Evolutionary conservation across 2,329 filamentous ascomycete genomes (phyloP), one percentile per base, ranked within the genome.

Genomic region (Colletotrichum abscissum): DNA sequence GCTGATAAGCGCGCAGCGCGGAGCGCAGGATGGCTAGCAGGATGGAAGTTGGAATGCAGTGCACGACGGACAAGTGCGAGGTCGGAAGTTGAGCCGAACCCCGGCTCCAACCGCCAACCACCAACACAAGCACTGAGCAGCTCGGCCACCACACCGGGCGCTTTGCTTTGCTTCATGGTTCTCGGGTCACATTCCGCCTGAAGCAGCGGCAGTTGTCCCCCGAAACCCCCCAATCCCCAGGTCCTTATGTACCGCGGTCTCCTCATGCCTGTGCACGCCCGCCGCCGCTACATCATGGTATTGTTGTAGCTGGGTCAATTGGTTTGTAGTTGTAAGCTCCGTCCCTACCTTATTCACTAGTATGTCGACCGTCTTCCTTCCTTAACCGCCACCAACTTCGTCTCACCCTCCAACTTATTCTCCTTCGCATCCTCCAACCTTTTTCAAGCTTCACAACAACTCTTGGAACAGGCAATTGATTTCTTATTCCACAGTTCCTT

Each of bases 121-220:
- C 42, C 19, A 54, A 30, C 42, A 42, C 60, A 49, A 49, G 42
- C 28, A 49, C 30, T 33, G 60, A 54, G 42, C 46, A 63, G 46
- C 46, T 63, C 60, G 60, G 60, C 28, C 46, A 9, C 60, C 30
- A 42, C 65, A 67, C 42, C 65, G 46, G 42, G 42, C 42, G 42
- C 42, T 49, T 49, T 49, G 19, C 42, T 49, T 22, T 49, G 42
- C 42, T 19, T 49, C 42, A 19, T 49, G n/a, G n/a, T 63, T 55
- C 59, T 72, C 70, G 70, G 70, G 55, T 69, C 38, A 64, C 14
- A 55, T 69, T 55, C 70, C 70, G 70, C 66, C 57, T 56, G 52
- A 28, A 28, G 33, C 42, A 54, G 42, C 60, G 56, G 69, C 26
- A 56, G 28, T 63, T 35, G 22, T 33, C 38, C 38, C 30, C 28